Base-by-base conservation (phyloP, 352 stramenopile species). In the Phytophthora pseudosyringae region DNA sequence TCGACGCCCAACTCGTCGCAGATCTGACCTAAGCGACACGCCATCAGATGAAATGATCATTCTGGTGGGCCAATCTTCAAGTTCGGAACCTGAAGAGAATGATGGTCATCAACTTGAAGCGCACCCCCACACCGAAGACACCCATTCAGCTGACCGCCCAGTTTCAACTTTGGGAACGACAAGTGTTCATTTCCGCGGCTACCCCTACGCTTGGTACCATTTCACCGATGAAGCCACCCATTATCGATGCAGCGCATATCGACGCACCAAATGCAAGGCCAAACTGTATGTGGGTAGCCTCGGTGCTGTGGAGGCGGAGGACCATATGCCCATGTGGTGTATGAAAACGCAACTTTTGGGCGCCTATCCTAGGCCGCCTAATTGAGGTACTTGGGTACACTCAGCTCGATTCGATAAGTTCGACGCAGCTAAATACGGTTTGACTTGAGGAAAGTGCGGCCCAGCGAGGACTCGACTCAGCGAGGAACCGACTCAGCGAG, bases 31-130 rank as follows among this genome's bases (percentile, higher is more conserved):
- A 31, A 43, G 49, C 13, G 35, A 46, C 33, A 21, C 18, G 26
- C 39, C 18, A 18, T 56, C 49, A 3, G 21, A 13, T 11, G 16
- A 18, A 28, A 45, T n/a, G 39, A 28, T 45, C 15, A 28, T 28
- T n/a, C 6, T 56, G 4, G 25, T 15, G 10, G n/a, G 35, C 21
- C 49, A 43, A 43, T 21, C 41, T 33, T 56, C 44, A 43, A 46
- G 13, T 18, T 56, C 33, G 36, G 36, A 43, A n/a, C 3, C 10
- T 3, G 36, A 43, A 45, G 41, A 32, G 41, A 32, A 11, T 47
- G 11, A 32, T 31, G 38, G 15, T 43, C 38, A 25, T 10, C 13
- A 25, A 25, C 13, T 31, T 47, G 18, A 47, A 47, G 41, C 3
- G 18, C 7, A 0, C 8, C 4, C 18, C n/a, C 16, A 7, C 9